These are phyloP conservation scores for Allium sativum DNA, from an alignment of 106 monocot species.

Conservation along the genomic window DNA sequence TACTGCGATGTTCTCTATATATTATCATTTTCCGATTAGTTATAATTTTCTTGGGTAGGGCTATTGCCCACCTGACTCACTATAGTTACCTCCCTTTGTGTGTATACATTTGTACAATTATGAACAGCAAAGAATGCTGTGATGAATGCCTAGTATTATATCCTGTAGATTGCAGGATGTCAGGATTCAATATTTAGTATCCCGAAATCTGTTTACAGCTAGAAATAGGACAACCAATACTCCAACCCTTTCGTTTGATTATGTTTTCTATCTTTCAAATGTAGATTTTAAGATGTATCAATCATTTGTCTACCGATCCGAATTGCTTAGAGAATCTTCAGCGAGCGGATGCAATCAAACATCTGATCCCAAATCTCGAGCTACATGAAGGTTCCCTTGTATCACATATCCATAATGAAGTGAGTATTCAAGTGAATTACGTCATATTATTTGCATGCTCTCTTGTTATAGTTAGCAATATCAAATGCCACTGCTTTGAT, in stretches of 20 bases:
- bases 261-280: not conserved
- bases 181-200: too few relatives aligned
- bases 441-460: not conserved
- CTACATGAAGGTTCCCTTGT: conserved; percentile 46
- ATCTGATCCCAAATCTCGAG: conserved; percentile 73
- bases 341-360: conserved; percentile 67
- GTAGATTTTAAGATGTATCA: conserved; percentile 65
- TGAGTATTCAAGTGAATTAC: conserved; percentile 16
- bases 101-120: too few relatives aligned
- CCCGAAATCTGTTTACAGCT: too few relatives aligned
- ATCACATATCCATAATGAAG: conserved; percentile 59
- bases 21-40: too few relatives aligned
- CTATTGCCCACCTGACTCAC: too few relatives aligned
- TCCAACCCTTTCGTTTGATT: not conserved
- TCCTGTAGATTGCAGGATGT: too few relatives aligned
- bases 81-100: too few relatives aligned
- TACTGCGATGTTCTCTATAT: too few relatives aligned
- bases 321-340: conserved; percentile 62
- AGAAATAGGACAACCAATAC: not conserved
- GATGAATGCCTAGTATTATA: too few relatives aligned
- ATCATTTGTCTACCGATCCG: conserved; percentile 58
- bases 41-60: too few relatives aligned
- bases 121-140: too few relatives aligned
- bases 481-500: not conserved
- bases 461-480: not conserved